A percentile compares a stretch with the other conserved stretches of the same genome.
Evolutionary conservation across 192 early-diverging fungal genomes (phyloP).

Genomic region (Rhizophagus sp.): DNA sequence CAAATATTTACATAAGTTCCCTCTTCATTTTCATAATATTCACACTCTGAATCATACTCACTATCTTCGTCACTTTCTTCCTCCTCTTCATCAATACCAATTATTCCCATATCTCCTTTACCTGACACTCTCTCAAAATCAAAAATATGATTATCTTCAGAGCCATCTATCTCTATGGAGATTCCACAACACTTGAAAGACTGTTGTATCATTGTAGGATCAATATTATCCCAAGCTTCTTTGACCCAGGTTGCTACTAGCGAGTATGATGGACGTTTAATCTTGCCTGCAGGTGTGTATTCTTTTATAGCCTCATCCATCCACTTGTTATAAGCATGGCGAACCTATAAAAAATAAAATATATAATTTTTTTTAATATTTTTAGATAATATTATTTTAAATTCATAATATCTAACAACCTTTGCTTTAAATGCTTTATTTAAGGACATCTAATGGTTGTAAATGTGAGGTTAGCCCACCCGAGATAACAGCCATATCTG

Average conservation of each 20-base stretch:
- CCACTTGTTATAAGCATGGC: background rate
- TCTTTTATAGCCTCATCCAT: background rate
- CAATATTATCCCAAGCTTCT: background rate
- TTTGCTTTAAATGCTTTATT: constrained; percentile 15
- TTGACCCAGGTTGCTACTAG: background rate
- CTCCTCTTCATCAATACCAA: background rate
- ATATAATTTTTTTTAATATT: too few species aligned
- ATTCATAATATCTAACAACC: background rate
- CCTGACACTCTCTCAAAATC: background rate
- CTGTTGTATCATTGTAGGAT: background rate
- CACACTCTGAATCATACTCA: background rate
- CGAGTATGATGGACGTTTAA: background rate
- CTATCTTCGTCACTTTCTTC: background rate
- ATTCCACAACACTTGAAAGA: constrained; percentile 7
- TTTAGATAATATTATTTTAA: background rate
- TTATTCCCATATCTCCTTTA: background rate
- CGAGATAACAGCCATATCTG: background rate
- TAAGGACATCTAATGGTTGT: background rate
- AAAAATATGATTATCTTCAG: background rate
- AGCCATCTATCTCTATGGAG: background rate
- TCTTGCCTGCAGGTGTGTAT: background rate
- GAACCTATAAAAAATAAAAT: background rate
- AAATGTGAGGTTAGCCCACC: too few species aligned
- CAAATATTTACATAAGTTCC: background rate
- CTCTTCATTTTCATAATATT: background rate